Evolutionary conservation across 2,329 filamentous ascomycete genomes (phyloP), one percentile per base, ranked within the genome.

Genomic region (Ustilaginoidea virens): DNA sequence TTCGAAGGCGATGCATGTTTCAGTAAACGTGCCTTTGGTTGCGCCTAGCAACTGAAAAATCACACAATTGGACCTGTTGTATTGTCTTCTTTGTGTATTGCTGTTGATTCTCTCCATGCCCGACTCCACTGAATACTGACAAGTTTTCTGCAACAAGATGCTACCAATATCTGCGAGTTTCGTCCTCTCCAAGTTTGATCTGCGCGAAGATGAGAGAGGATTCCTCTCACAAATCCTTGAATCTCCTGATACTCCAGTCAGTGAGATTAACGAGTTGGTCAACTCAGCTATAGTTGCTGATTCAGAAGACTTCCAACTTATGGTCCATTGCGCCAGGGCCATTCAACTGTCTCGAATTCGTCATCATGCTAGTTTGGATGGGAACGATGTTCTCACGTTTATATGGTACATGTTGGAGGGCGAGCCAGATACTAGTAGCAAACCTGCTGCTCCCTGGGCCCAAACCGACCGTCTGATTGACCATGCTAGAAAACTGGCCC

Each of bases 381-480:
- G 46, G 4, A 40, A 42, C 30, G 54, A 56, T 33, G 22, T 53
- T 5, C 42, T 53, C 15, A 38, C 44, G 12, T 52, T 47, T 32
- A 32, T 55, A 17, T 46, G 42, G 36, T 30, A 37, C 8, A 41
- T 46, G 16, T 28, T 45, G 15, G 29, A 38, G 5, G 35, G 36
- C 11, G 17, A 32, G 9, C 25, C 30, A 9, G 12, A 28, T 13
- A 24, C 30, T 16, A 10, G 20, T 27, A 22, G 36, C 15, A 19
- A 32, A 20, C 10, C 30, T 22, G 20, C 33, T 5, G 29, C 36
- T 12, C 39, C 45, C 4, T 57, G 53, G 54, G 40, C 35, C 17
- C 37, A 46, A 26, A 57, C 54, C 4, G 54, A 57, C 31, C 42
- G 47, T 16, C 37, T 53, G 13, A 54, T 56, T 28, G 35, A 40